Evolutionary conservation across 2,329 filamentous ascomycete genomes (phyloP).

Genomic region (Fusarium sp.): DNA sequence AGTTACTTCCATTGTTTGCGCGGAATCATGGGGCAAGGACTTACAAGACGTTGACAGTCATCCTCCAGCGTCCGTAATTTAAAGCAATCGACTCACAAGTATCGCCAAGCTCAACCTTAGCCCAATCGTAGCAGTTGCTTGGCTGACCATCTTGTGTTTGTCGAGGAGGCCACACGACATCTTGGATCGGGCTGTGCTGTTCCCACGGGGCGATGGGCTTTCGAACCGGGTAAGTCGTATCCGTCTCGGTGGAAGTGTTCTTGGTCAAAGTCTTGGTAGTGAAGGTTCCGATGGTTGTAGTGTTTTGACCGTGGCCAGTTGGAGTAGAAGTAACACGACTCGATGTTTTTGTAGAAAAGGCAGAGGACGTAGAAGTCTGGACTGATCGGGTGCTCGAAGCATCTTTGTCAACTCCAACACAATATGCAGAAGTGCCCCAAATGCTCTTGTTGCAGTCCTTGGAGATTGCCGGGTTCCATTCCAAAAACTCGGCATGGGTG

Average conservation of each 20-base stretch:
- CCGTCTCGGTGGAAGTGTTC: not conserved
- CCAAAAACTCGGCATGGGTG: not conserved
- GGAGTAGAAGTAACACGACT: not conserved
- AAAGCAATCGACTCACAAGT: not conserved
- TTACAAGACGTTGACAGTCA: not conserved
- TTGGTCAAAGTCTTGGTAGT: not conserved
- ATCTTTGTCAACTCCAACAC: not conserved
- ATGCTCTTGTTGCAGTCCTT: not conserved
- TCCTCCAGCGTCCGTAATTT: not conserved
- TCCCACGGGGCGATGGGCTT: not conserved
- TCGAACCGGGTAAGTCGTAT: not conserved
- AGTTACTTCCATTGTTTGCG: not conserved
- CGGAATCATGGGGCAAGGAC: not conserved
- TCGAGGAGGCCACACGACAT: not conserved
- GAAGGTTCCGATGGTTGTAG: not conserved
- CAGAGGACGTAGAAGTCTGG: not conserved
- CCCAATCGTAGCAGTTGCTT: not conserved
- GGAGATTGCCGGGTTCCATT: not conserved
- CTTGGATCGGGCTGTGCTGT: not conserved
- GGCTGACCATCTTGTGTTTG: not conserved
- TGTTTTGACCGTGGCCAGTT: not conserved
- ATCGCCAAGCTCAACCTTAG: not conserved
- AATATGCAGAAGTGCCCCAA: not conserved
- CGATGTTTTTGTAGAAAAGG: not conserved
- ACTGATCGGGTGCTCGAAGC: not conserved